Conservation (phyloP, 345 rosid species). For the Salix udensis region DNA sequence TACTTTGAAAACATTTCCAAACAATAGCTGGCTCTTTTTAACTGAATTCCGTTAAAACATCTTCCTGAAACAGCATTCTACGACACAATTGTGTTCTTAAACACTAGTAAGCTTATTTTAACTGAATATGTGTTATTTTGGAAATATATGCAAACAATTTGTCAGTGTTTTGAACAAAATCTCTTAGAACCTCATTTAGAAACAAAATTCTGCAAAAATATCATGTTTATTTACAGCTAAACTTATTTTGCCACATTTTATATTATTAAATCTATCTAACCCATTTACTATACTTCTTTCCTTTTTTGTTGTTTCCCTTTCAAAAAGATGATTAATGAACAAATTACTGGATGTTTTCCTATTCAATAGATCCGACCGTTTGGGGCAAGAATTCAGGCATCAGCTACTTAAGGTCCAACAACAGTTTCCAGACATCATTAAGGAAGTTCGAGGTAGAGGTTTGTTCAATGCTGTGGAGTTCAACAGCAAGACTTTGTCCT, state of each 20-base stretch:
- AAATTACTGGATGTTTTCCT: constrained; percentile 11
- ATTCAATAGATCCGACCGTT: constrained; percentile 48
- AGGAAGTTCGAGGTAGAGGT: constrained; percentile 94
- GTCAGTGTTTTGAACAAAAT: too few species aligned
- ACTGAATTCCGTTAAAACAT: not conserved
- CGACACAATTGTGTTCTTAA: not conserved
- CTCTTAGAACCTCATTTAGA: too few species aligned
- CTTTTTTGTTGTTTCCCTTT: not conserved
- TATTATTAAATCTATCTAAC: too few species aligned
- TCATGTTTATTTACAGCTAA: too few species aligned
- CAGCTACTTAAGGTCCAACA: constrained; percentile 53
- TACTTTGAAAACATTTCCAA: too few species aligned
- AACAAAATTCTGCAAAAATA: too few species aligned
- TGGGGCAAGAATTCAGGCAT: constrained; percentile 61
- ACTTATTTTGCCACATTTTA: too few species aligned
- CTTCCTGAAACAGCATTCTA: not conserved
- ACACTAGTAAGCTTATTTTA: too few species aligned
- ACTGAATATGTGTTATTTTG: too few species aligned
- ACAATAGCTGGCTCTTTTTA: not conserved
- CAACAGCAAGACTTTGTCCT: constrained; percentile 44
- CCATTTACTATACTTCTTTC: not conserved
- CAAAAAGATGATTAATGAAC: not conserved
- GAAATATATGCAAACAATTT: too few species aligned
- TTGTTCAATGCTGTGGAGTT: constrained; percentile 89
- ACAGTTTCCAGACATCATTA: constrained; percentile 61